Evolutionary conservation across 768 basidiomycete genomes (phyloP).

Genomic region (Phanerodontia chrysosporium): DNA sequence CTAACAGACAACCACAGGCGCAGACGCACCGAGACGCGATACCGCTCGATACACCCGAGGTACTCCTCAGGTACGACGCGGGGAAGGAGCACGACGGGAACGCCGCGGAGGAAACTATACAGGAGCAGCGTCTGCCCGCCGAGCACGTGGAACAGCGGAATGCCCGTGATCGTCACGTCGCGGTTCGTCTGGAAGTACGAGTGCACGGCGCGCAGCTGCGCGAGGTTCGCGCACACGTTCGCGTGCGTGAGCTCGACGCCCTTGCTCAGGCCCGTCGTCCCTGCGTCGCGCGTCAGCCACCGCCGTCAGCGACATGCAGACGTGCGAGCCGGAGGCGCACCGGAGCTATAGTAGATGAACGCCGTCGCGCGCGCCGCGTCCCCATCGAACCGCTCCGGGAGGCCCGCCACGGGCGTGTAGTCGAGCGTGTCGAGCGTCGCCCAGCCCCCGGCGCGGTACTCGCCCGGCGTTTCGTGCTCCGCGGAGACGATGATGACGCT

Average conservation of each 20-base stretch:
- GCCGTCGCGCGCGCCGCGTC: constrained; percentile 50
- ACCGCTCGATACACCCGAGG: constrained; percentile 58
- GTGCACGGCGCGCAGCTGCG: constrained; percentile 36
- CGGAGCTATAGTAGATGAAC: constrained; percentile 60
- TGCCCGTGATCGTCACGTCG: constrained; percentile 56
- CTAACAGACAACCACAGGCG: not conserved
- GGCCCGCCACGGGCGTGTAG: constrained; percentile 39
- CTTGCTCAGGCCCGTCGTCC: constrained; percentile 29
- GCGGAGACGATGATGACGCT: constrained; percentile 51
- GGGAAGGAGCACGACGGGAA: constrained; percentile 42
- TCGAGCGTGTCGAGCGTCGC: constrained; percentile 44
- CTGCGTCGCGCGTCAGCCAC: constrained; percentile 30
- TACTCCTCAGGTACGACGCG: constrained; percentile 70
- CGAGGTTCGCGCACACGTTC: constrained; percentile 57
- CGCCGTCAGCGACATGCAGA: not conserved
- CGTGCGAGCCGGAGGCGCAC: constrained; percentile 21
- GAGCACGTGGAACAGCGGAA: constrained; percentile 57
- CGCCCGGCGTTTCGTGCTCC: constrained; percentile 7
- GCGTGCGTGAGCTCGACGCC: constrained; percentile 31
- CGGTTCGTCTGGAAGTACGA: constrained; percentile 6
- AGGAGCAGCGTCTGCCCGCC: constrained; percentile 40
- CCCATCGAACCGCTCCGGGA: constrained; percentile 55
- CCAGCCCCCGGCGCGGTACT: constrained; percentile 29
- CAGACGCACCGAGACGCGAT: constrained; percentile 43
- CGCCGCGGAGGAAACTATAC: constrained; percentile 38